Conservation (phyloP, 345 rosid species). For the Durio zibethinus region DNA sequence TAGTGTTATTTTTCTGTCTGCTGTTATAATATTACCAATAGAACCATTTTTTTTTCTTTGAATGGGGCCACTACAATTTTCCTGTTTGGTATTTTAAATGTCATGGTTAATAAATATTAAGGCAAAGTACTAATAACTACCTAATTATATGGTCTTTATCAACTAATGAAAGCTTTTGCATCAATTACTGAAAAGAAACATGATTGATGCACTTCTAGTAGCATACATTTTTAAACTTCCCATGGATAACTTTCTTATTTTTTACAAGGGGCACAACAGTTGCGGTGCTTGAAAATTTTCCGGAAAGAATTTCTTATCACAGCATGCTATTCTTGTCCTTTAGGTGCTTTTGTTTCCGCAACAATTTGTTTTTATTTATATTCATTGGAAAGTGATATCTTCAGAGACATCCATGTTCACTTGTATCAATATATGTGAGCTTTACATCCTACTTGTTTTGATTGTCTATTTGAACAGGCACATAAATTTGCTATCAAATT, state of each 20-base stretch:
- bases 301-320: not conserved
- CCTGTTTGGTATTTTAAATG: not conserved
- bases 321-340: not conserved
- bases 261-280: not conserved
- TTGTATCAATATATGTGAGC: not conserved
- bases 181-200: not conserved
- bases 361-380: not conserved
- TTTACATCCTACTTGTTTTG: not conserved
- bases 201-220: not conserved
- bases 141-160: not conserved
- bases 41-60: not conserved
- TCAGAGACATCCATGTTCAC: not conserved
- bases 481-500: not conserved
- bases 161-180: not conserved
- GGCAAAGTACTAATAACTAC: not conserved
- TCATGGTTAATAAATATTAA: not conserved
- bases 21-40: not conserved
- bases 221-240: not conserved
- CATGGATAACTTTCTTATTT: not conserved
- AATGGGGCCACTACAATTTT: not conserved
- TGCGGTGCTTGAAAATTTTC: not conserved
- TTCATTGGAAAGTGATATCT: not conserved
- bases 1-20: not conserved
- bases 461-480: not conserved
- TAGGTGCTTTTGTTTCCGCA: not conserved